A percentile compares a stretch with the other conserved stretches of the same genome.
These are phyloP conservation scores for Jasminum sambac DNA, from an alignment of 257 asterid species.

Conservation along the genomic window DNA sequence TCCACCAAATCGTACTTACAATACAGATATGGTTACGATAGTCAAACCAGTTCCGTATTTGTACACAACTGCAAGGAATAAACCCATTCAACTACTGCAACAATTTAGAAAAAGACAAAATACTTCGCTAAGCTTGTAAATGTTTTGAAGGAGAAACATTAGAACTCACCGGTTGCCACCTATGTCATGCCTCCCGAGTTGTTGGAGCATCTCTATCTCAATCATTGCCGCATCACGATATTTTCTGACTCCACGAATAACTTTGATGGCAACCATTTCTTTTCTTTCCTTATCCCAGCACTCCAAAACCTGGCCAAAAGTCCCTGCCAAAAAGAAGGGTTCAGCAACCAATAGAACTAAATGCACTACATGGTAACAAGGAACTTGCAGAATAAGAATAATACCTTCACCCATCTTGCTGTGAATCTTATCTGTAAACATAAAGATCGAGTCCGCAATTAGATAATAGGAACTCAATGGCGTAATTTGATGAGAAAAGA, in stretches of 20 bases:
- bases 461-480: neutral
- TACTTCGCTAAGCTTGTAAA: neutral
- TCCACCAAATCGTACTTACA: conserved; percentile 88
- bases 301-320: conserved; percentile 94
- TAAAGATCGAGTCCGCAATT: neutral
- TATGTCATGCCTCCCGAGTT: conserved; percentile 82
- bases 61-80: conserved; percentile 99
- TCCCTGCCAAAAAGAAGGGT: conserved; percentile 39
- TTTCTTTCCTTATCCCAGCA: conserved; percentile 86
- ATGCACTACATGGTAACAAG: neutral
- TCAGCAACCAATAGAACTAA: neutral
- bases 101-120: conserved; percentile 29
- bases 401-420: conserved; percentile 98
- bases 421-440: conserved; percentile 69
- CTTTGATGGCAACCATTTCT: conserved; percentile 92
- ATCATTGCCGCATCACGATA: conserved; percentile 94
- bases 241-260: conserved; percentile 78
- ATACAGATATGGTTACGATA: conserved; percentile 99
- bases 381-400: neutral
- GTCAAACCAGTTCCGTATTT: conserved; percentile 99
- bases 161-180: conserved; percentile 80
- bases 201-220: conserved; percentile 87
- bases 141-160: neutral
- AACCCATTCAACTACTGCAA: conserved; percentile 68
- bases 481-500: neutral